Evolutionary conservation across 495 filamentous ascomycete genomes (phyloP).

Genomic region (Xylaria castorea): DNA sequence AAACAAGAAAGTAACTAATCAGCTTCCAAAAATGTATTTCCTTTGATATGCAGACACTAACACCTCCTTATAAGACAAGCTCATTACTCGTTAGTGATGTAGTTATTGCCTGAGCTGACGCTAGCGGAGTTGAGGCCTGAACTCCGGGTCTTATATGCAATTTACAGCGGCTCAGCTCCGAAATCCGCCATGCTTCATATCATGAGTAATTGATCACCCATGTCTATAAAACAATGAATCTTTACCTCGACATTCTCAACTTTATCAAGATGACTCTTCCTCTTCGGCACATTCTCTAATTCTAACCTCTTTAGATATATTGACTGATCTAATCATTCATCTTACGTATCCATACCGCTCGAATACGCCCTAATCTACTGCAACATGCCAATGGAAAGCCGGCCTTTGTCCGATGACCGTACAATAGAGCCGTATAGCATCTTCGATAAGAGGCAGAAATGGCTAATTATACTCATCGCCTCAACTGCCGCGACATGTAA

Average conservation of each 20-base stretch:
- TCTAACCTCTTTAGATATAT: neutral
- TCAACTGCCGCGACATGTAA: constrained; percentile 58
- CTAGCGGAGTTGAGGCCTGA: constrained; percentile 15
- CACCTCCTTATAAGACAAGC: neutral
- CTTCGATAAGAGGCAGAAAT: constrained; percentile 55
- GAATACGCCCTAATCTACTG: neutral
- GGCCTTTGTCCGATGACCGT: neutral
- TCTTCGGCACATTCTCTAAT: neutral
- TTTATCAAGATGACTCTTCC: neutral
- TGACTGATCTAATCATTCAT: neutral
- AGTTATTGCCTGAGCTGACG: neutral
- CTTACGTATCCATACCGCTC: neutral
- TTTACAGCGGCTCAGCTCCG: constrained; percentile 13
- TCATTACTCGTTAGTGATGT: neutral
- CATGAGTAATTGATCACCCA: neutral
- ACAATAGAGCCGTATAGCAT: constrained; percentile 51
- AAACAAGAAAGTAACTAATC: neutral
- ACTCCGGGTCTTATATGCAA: neutral
- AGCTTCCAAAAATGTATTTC: neutral
- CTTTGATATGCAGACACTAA: neutral
- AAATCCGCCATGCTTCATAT: constrained; percentile 1
- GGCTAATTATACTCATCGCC: constrained; percentile 53
- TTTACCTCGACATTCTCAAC: neutral
- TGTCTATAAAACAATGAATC: neutral
- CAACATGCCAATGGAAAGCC: constrained; percentile 7